Evolutionary conservation across 148 eudicot species (phyloP).

Genomic region (Silene latifolia): DNA sequence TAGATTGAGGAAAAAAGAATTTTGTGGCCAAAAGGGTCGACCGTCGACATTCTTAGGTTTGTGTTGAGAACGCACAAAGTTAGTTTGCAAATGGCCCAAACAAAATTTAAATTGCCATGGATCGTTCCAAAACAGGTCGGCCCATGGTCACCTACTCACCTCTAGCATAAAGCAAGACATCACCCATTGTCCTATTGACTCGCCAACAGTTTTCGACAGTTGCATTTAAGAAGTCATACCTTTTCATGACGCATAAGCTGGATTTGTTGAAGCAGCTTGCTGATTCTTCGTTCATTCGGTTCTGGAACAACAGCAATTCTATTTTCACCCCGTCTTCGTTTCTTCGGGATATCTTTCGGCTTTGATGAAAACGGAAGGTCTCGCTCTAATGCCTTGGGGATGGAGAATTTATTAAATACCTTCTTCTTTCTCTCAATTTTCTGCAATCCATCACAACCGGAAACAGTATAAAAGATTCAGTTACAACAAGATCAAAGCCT

Average conservation of each 20-base stretch:
- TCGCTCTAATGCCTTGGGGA: constrained; percentile 64
- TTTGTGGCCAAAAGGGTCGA: too few relatives aligned
- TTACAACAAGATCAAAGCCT: background rate
- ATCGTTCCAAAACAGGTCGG: too few relatives aligned
- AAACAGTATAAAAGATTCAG: background rate
- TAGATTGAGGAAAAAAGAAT: too few relatives aligned
- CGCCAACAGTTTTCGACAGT: background rate
- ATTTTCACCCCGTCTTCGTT: constrained; percentile 38
- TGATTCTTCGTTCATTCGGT: constrained; percentile 53
- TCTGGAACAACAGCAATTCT: constrained; percentile 70
- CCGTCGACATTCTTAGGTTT: too few relatives aligned
- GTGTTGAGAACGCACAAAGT: too few relatives aligned
- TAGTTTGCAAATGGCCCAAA: too few relatives aligned
- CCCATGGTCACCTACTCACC: too few relatives aligned
- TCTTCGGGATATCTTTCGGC: constrained; percentile 60
- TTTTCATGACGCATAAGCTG: constrained; percentile 58
- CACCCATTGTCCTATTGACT: background rate
- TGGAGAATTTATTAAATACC: constrained; percentile 78
- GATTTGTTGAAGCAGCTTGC: constrained; percentile 49
- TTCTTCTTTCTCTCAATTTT: constrained; percentile 67
- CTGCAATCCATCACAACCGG: constrained; percentile 31
- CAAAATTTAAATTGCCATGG: too few relatives aligned
- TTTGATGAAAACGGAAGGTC: constrained; percentile 75
- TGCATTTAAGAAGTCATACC: constrained; percentile 37
- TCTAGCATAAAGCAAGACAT: too few relatives aligned